Evolutionary conservation across 2,329 filamentous ascomycete genomes (phyloP).

Genomic region (Phoma sp.): DNA sequence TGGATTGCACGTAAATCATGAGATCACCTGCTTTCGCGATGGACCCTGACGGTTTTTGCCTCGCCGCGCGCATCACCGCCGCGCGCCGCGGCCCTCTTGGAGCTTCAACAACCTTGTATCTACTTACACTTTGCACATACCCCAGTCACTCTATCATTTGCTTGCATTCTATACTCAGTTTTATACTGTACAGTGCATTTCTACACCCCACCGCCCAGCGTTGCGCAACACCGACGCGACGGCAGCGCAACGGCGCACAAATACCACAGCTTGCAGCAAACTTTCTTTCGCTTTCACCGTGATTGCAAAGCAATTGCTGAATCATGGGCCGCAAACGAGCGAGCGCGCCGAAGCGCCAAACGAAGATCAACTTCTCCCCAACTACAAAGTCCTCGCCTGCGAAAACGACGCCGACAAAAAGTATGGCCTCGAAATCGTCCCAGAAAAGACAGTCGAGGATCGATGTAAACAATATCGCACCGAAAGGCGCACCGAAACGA

Average conservation of each 20-base stretch:
- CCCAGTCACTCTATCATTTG: no score
- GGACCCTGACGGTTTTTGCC: no score
- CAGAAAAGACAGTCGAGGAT: conserved; percentile 32
- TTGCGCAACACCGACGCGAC: no score
- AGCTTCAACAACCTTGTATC: background rate
- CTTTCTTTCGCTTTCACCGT: background rate
- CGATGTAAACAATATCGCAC: conserved; percentile 35
- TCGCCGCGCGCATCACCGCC: no score
- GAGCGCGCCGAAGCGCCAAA: conserved; percentile 45
- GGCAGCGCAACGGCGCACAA: no score
- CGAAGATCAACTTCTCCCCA: conserved; percentile 52
- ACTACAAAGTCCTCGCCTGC: conserved; percentile 50
- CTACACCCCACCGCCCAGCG: no score
- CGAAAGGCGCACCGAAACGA: conserved; percentile 29
- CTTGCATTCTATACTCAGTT: no score
- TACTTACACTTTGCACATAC: no score
- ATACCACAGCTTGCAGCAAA: no score
- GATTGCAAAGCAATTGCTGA: background rate
- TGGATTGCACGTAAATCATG: no score
- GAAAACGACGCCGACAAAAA: conserved; percentile 22
- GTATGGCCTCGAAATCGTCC: conserved; percentile 29
- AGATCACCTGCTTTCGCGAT: no score
- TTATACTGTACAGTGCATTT: no score
- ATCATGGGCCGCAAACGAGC: conserved; percentile 36
- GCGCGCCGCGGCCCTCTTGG: background rate